Evolutionary conservation across 2,329 filamentous ascomycete genomes (phyloP).

Genomic region (Simplicillium aogashimaense): DNA sequence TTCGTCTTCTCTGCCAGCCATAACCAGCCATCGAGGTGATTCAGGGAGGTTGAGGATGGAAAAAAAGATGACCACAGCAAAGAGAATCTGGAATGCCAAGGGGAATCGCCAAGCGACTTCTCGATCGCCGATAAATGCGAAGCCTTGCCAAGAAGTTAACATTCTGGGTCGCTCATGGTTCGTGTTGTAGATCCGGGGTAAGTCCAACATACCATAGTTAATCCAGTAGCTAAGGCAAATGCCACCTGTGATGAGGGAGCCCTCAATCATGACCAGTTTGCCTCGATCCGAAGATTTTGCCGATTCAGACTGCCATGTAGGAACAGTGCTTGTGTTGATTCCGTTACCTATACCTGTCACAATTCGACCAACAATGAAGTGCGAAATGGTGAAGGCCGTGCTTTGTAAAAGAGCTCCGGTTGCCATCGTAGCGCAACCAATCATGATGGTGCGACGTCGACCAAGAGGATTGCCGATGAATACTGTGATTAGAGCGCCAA

Average conservation of each 20-base stretch:
- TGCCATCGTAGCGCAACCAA: conserved; percentile 37
- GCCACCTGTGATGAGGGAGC: conserved; percentile 35
- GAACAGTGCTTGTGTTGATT: conserved; percentile 34
- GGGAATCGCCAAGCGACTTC: conserved; percentile 19
- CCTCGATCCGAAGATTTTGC: conserved; percentile 37
- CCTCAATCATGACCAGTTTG: conserved; percentile 40
- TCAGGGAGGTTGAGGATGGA: conserved; percentile 15
- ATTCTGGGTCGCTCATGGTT: neutral
- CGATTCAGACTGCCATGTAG: conserved; percentile 41
- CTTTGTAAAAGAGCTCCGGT: conserved; percentile 42
- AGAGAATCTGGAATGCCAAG: conserved; percentile 14
- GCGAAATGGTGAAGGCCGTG: conserved; percentile 32
- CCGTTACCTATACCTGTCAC: conserved; percentile 41
- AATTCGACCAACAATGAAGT: conserved; percentile 36
- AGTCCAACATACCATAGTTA: conserved; percentile 26
- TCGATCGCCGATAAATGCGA: conserved; percentile 9
- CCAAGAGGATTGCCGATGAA: conserved; percentile 48
- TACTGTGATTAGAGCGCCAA: conserved; percentile 46
- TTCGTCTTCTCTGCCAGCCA: conserved; percentile 16
- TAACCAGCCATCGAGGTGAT: conserved; percentile 20
- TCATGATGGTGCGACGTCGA: conserved; percentile 39
- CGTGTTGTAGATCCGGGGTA: too few relatives aligned
- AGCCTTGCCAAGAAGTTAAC: neutral
- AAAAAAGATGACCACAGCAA: conserved; percentile 6
- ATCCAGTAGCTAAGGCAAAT: conserved; percentile 41